Evolutionary conservation across 345 rosid genomes (phyloP), one percentile per base, ranked within the genome.

Genomic region (Psidium guajava): DNA sequence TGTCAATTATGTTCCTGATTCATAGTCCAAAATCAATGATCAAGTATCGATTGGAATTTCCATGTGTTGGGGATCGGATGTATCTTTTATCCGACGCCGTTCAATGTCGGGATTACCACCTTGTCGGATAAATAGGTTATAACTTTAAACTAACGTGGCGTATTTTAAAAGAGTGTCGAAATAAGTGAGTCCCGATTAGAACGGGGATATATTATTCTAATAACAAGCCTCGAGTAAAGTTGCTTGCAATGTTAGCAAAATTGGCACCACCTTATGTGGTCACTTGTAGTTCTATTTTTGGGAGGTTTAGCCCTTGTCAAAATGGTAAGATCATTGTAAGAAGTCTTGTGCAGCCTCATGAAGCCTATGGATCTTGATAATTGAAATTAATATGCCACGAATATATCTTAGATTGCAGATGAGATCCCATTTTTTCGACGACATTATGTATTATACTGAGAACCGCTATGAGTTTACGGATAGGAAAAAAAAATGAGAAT

Each of bases 121-220:
- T 8, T 2, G 24, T 7, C 6, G 2, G 0, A 16, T 1, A 64
- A 28, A 64, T 16, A 15, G 2, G 0, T 16, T 8, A 24, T 1
- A 4, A 16, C 1, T 32, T 32, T 20, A 64, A 64, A 18, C 6
- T 64, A 32, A 16, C 20, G 22, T 1, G 8, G 12, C 20, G 3
- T 0, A 0, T 64, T 64, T 15, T 1, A 28, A 61, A 61, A 15
- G 0, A 61, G 2, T 15, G 11, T 64, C 11, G 3, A 64, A 42
- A 2, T 0, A 2, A 28, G 36, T 27, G 74, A 28, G 40, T 14
- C 27, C 1, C 3, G 20, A 28, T 32, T 64, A 64, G 1, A 64
- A 28, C 0, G 3, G 11, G 44, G 0, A 64, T 28, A 28, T 59
- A 59, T 27, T 15, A 59, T 25, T n/a, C 14, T 0, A 3, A 0